Base-by-base conservation (phyloP, 202 grass and related monocot species). In the Sporobolus alterniflorus region DNA sequence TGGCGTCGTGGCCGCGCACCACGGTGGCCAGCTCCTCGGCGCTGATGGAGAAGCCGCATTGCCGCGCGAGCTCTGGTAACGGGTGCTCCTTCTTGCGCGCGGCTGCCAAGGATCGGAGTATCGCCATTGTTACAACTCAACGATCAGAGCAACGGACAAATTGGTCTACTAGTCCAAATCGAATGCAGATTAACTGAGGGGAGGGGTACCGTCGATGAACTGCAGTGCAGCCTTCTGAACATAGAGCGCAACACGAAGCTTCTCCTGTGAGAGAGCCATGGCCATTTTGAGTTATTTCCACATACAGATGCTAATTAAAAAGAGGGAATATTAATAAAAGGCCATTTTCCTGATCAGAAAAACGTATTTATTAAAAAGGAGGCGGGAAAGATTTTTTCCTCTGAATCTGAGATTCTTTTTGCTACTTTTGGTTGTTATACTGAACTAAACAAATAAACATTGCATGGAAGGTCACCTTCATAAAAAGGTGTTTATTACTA, bases 191-290 rank as follows among this genome's bases (percentile, higher is more conserved):
- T 33, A 28, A 31, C 43, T n/a, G 29, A 32, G 2, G 78, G 26
- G 42, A 39, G 25, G 6, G 9, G 47, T 83, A 98, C 92, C 96
- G 61, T 93, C 90, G 88, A 95, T 95, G 80, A 98, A 98, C 67
- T 92, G 87, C 24, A 98, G 75, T 34, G 95, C 95, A 24, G 95
- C 95, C 49, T 90, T 92, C 84, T 98, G 92, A 10, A 94, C 92
- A 75, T 84, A 88, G 21, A 98, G 82, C 3, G 95, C 95, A 28
- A 98, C 84, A 36, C 95, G 92, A 83, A 98, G 84, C 82, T 91
- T 93, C 52, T 98, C 95, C 95, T 97, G 84, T 77, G 40, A 20
- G 67, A 26, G 26, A 42, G 20, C 11, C 71, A 25, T 34, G 5
- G 74, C 64, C 48, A 77, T 42, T 69, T 10, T 79, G 6, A 69